These are phyloP conservation scores for Pleurostoma richardsiae DNA, from an alignment of 2,329 filamentous ascomycete species.

Conservation along the genomic window DNA sequence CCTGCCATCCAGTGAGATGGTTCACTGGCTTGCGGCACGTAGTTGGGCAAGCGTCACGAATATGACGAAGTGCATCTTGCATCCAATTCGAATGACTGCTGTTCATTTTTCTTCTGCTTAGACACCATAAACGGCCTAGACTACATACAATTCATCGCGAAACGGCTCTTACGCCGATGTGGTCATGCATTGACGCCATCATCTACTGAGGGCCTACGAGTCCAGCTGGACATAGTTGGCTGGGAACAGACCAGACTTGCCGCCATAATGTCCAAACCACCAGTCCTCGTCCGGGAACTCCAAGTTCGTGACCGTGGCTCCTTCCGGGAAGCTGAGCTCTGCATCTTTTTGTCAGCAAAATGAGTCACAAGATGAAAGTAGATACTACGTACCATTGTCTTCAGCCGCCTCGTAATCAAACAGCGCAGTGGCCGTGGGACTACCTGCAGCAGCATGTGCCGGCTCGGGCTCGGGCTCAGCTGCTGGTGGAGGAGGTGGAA, in stretches of 20 bases:
- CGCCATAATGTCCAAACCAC: conserved; percentile 89
- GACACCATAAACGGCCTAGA: too few relatives aligned
- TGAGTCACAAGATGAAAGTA: background rate
- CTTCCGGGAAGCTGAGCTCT: conserved; percentile 81
- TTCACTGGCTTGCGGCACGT: too few relatives aligned
- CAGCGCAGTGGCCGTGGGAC: conserved; percentile 72
- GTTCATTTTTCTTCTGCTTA: too few relatives aligned
- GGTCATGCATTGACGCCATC: too few relatives aligned
- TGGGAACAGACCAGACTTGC: conserved; percentile 78
- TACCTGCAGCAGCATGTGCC: conserved; percentile 29
- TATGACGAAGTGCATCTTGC: too few relatives aligned
- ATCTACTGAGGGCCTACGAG: conserved; percentile 6
- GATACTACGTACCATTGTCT: conserved; percentile 63
- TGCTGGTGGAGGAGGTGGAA: conserved; percentile 24
- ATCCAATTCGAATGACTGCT: too few relatives aligned
- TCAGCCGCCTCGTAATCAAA: conserved; percentile 98
- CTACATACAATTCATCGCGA: too few relatives aligned
- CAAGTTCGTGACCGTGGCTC: conserved; percentile 73
- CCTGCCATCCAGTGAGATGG: too few relatives aligned
- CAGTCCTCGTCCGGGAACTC: conserved; percentile 98
- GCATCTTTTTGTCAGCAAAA: conserved; percentile 29
- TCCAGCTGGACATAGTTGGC: conserved; percentile 64
- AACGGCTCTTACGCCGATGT: too few relatives aligned
- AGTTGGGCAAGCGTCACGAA: too few relatives aligned
- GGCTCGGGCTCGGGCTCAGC: conserved; percentile 32